These are phyloP conservation scores for Fusarium nisikadoi DNA, from an alignment of 2,329 filamentous ascomycete genomes.

Conservation along the genomic window DNA sequence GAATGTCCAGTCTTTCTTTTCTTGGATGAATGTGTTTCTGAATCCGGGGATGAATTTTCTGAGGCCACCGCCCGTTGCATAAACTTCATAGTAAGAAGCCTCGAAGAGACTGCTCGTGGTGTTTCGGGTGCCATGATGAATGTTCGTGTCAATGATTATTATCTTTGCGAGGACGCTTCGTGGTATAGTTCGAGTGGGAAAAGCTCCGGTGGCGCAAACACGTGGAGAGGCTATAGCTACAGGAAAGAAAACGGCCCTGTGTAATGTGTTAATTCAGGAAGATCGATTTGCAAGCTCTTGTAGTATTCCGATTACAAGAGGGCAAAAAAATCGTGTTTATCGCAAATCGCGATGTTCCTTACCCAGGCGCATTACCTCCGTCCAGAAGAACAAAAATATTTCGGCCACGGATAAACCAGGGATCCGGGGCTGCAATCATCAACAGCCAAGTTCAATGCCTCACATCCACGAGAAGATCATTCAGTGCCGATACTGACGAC, in stretches of 20 bases:
- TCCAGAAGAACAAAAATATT: slow-evolving; percentile 29
- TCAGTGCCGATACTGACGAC: slow-evolving; percentile 40
- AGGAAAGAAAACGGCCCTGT: not conserved
- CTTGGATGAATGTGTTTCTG: slow-evolving; percentile 67
- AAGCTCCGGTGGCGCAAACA: slow-evolving; percentile 1
- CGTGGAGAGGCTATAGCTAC: not conserved
- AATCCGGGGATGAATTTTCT: slow-evolving; percentile 58
- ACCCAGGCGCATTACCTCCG: slow-evolving; percentile 6
- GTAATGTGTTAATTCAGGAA: not conserved
- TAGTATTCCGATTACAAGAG: not conserved
- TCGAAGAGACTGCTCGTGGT: slow-evolving; percentile 80
- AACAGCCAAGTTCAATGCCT: slow-evolving; percentile 38
- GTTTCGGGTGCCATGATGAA: slow-evolving; percentile 60
- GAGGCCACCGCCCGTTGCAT: slow-evolving; percentile 88
- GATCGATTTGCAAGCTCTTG: not conserved
- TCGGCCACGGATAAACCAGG: slow-evolving; percentile 41
- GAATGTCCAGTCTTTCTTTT: slow-evolving; percentile 64
- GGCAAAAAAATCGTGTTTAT: slow-evolving; percentile 1
- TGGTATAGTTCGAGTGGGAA: not conserved
- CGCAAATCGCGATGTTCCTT: slow-evolving; percentile 5
- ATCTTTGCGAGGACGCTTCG: slow-evolving; percentile 7
- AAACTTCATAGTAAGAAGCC: slow-evolving; percentile 95
- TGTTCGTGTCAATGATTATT: not conserved
- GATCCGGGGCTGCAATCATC: slow-evolving; percentile 24
- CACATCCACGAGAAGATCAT: slow-evolving; percentile 32